Conservation (phyloP, 2,329 filamentous ascomycete species). For the Knufia fluminis region DNA sequence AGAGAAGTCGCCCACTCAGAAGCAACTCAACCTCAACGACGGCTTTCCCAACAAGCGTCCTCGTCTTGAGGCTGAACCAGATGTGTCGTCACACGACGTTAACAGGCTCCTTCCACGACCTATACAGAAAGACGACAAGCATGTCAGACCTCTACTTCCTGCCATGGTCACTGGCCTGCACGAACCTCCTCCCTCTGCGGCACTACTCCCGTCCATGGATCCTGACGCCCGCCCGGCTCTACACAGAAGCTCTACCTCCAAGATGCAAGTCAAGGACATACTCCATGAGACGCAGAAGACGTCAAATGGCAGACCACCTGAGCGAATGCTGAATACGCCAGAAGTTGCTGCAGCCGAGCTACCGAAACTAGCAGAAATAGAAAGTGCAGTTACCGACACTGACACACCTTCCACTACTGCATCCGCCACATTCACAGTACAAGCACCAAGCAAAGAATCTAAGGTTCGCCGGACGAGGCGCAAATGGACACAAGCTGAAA, state of each 20-base stretch:
- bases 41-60: slow-evolving; percentile 34
- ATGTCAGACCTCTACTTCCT: slow-evolving; percentile 32
- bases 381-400: not conserved
- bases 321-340: slow-evolving; percentile 9
- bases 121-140: slow-evolving; percentile 37
- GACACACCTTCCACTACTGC: slow-evolving; percentile 4
- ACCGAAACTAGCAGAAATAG: slow-evolving; percentile 1
- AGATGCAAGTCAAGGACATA: slow-evolving; percentile 23
- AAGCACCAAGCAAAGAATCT: slow-evolving; percentile 25
- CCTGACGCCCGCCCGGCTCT: slow-evolving; percentile 29
- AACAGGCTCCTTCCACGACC: slow-evolving; percentile 41
- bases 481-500: slow-evolving; percentile 55
- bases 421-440: not conserved
- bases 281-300: slow-evolving; percentile 11
- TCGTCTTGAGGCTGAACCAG: slow-evolving; percentile 33
- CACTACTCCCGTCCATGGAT: slow-evolving; percentile 52
- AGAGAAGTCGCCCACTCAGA: slow-evolving; percentile 28
- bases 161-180: slow-evolving; percentile 51
- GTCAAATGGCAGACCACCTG: slow-evolving; percentile 6
- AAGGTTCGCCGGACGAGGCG: slow-evolving; percentile 42
- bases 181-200: slow-evolving; percentile 54
- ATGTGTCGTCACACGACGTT: slow-evolving; percentile 31
- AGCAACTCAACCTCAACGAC: slow-evolving; percentile 16
- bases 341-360: slow-evolving; percentile 4
- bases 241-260: slow-evolving; percentile 16